Percentiles rank a stretch among this genome's conserved stretches.
Evolutionary conservation across 495 filamentous ascomycete species (phyloP).

Genomic region (Penicillium verhagenii): DNA sequence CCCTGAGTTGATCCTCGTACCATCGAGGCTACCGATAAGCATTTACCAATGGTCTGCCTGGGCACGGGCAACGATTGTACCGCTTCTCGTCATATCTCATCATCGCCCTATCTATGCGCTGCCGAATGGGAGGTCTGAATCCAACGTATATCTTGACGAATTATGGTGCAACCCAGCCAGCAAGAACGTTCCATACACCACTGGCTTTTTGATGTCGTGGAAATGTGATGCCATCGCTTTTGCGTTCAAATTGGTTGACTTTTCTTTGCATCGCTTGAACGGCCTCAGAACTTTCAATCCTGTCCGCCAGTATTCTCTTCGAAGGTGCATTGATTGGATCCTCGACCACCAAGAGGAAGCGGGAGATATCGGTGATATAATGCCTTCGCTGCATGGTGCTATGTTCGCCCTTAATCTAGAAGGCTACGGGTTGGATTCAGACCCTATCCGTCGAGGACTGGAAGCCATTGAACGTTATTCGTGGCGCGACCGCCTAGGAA

Average conservation of each 20-base stretch:
- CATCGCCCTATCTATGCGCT: conserved; percentile 37
- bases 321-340: conserved; percentile 28
- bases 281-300: conserved; percentile 13
- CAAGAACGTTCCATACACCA: conserved; percentile 30
- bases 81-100: conserved; percentile 34
- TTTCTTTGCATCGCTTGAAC: conserved; percentile 14
- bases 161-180: conserved; percentile 31
- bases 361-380: conserved; percentile 33
- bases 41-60: conserved; percentile 38
- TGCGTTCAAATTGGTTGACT: conserved; percentile 28
- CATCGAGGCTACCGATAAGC: conserved; percentile 29
- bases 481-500: conserved; percentile 21
- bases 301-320: conserved; percentile 14
- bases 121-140: conserved; percentile 26
- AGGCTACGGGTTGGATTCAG: conserved; percentile 22
- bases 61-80: conserved; percentile 37
- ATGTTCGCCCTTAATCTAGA: conserved; percentile 32
- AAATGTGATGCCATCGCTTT: conserved; percentile 17
- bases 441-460: conserved; percentile 13
- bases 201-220: conserved; percentile 8
- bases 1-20: conserved; percentile 39
- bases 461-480: conserved; percentile 29
- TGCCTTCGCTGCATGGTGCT: conserved; percentile 28
- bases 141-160: conserved; percentile 40
- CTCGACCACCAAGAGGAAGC: conserved; percentile 30